Percentiles rank a stretch among this genome's conserved stretches.
Conservation (phyloP, 805 yeast species). For the Yamadazyma philogaea region DNA sequence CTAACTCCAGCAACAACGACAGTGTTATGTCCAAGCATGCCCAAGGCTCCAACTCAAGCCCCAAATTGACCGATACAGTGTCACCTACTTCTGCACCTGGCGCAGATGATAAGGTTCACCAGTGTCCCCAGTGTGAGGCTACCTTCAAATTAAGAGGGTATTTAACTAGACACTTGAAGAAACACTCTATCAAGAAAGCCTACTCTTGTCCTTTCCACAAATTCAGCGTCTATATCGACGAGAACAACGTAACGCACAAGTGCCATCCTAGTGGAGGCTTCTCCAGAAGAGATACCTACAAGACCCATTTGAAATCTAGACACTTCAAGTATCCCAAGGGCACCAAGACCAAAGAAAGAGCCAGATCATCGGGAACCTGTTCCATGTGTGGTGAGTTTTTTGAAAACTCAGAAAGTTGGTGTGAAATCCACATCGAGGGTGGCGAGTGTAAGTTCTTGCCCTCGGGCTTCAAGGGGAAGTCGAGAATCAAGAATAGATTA, state of each 20-base stretch:
- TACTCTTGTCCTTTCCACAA: slow-evolving; percentile 53
- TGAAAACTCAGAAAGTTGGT: slow-evolving; percentile 49
- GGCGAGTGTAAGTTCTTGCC: slow-evolving; percentile 48
- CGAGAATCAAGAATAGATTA: slow-evolving; percentile 41
- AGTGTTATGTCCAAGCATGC: slow-evolving; percentile 9
- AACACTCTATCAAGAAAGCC: slow-evolving; percentile 50
- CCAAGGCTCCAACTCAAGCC: slow-evolving; percentile 15
- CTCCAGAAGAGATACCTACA: slow-evolving; percentile 57
- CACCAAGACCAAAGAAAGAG: slow-evolving; percentile 45
- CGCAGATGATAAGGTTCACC: slow-evolving; percentile 23
- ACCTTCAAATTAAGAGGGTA: slow-evolving; percentile 51
- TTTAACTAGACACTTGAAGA: slow-evolving; percentile 53
- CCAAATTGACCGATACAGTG: slow-evolving; percentile 26
- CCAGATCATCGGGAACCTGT: slow-evolving; percentile 46
- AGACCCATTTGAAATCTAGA: slow-evolving; percentile 54
- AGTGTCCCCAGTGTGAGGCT: slow-evolving; percentile 49
- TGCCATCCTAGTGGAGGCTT: slow-evolving; percentile 61
- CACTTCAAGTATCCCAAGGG: slow-evolving; percentile 59
- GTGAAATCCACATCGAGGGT: slow-evolving; percentile 48
- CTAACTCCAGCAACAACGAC: slow-evolving; percentile 26
- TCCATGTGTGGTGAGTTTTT: slow-evolving; percentile 54
- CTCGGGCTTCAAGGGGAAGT: slow-evolving; percentile 42
- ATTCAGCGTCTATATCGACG: slow-evolving; percentile 34
- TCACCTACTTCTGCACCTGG: slow-evolving; percentile 16
- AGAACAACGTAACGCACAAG: slow-evolving; percentile 38